Conservation (phyloP, 1,284 basidiomycete genomes). For the Trichosporon inkin region DNA sequence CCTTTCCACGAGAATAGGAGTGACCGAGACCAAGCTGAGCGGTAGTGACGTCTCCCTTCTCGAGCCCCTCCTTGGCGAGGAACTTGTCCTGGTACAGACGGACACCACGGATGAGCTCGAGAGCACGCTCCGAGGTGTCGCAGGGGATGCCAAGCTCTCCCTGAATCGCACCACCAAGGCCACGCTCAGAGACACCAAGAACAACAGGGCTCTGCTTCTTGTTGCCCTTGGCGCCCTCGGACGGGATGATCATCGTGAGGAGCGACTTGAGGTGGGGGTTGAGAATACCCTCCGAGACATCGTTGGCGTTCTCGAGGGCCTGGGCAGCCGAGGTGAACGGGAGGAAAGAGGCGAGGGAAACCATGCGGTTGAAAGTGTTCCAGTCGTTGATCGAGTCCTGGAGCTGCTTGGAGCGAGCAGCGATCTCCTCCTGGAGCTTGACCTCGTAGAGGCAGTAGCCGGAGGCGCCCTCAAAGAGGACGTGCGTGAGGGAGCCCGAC, state of each 20-base stretch:
- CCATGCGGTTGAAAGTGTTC: conserved; percentile 91
- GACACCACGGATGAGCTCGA: conserved; percentile 89
- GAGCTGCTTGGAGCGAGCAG: conserved; percentile 71
- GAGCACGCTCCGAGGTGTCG: conserved; percentile 78
- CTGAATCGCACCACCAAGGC: conserved; percentile 77
- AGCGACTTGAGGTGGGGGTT: conserved; percentile 83
- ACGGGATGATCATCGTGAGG: conserved; percentile 82
- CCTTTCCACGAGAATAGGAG: conserved; percentile 95
- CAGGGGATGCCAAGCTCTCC: conserved; percentile 72
- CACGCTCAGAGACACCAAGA: conserved; percentile 77
- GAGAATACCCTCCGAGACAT: conserved; percentile 92
- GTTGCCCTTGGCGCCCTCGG: conserved; percentile 55
- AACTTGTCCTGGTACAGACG: conserved; percentile 89
- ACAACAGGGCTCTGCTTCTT: conserved; percentile 66
- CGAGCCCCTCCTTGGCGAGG: conserved; percentile 61
- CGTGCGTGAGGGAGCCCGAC: conserved; percentile 62
- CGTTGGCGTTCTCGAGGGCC: conserved; percentile 93
- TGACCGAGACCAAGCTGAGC: conserved; percentile 97
- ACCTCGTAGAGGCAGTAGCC: conserved; percentile 94
- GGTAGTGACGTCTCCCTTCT: conserved; percentile 81
- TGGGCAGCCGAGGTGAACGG: conserved; percentile 95
- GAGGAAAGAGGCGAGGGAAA: conserved; percentile 82
- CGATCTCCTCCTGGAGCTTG: conserved; percentile 85
- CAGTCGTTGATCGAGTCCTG: conserved; percentile 84
- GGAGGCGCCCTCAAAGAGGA: conserved; percentile 90